Percentiles rank a stretch among this genome's conserved stretches.
These are phyloP conservation scores for Draba incana DNA, from an alignment of 345 rosid genomes.

Conservation along the genomic window DNA sequence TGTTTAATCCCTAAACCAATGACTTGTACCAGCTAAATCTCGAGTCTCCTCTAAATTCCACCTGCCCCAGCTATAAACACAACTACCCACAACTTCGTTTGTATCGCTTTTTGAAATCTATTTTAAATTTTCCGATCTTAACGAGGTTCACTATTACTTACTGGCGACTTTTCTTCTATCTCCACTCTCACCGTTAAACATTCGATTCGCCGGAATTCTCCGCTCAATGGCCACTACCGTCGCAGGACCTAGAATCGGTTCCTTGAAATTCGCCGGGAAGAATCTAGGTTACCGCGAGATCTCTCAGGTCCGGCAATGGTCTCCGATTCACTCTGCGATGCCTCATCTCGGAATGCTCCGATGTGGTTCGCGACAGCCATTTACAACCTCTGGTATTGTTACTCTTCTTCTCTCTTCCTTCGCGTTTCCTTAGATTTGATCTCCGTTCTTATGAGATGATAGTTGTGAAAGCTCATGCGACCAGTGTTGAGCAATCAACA, in stretches of 20 bases:
- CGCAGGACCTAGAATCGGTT: conserved; percentile 56
- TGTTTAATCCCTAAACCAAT: no score
- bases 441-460: not conserved
- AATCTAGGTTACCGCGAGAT: conserved; percentile 44
- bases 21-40: no score
- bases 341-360: conserved; percentile 50
- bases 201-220: conserved; percentile 37
- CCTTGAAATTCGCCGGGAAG: conserved; percentile 52
- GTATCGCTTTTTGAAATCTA: conserved; percentile 17
- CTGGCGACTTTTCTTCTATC: conserved; percentile 16
- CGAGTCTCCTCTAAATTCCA: no score
- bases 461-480: conserved; percentile 78
- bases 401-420: not conserved
- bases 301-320: conserved; percentile 51
- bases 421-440: not conserved
- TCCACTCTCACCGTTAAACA: conserved; percentile 16
- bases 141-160: no score
- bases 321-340: conserved; percentile 48
- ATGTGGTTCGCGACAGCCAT: conserved; percentile 47
- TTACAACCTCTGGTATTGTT: conserved; percentile 58
- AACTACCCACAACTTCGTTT: conserved; percentile 27
- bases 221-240: conserved; percentile 57
- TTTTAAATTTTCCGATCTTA: no score
- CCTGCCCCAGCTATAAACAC: conserved; percentile 10
- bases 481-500: conserved; percentile 55